Percentiles rank a stretch among this genome's conserved stretches.
These are phyloP conservation scores for Cyberlindnera maritima DNA, from an alignment of 805 yeast species.

Conservation along the genomic window DNA sequence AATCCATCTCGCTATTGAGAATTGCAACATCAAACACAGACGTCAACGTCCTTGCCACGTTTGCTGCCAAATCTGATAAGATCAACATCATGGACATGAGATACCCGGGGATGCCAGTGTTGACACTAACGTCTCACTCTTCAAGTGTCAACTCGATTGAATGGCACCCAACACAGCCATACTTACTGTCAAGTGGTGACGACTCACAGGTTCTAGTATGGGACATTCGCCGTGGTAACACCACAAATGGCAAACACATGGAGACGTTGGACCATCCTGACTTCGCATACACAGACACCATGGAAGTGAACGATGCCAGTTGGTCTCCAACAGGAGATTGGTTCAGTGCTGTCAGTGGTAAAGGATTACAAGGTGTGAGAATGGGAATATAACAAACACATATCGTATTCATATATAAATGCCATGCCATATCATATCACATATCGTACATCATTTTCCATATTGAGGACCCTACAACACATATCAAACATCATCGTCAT, in stretches of 20 bases:
- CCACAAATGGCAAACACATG: slow-evolving; percentile 2
- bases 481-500: slow-evolving; percentile 52
- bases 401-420: not conserved
- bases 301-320: slow-evolving; percentile 73
- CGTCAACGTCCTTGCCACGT: slow-evolving; percentile 78
- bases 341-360: slow-evolving; percentile 59
- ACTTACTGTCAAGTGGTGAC: slow-evolving; percentile 63
- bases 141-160: slow-evolving; percentile 67
- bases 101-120: slow-evolving; percentile 79
- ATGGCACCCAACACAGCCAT: slow-evolving; percentile 81
- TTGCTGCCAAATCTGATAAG: slow-evolving; percentile 65
- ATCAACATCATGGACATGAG: slow-evolving; percentile 79
- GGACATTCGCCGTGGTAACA: slow-evolving; percentile 41
- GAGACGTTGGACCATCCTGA: slow-evolving; percentile 27
- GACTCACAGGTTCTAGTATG: slow-evolving; percentile 72
- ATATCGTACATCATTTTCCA: too few species aligned
- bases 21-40: slow-evolving; percentile 78
- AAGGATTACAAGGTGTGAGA: slow-evolving; percentile 35
- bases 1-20: slow-evolving; percentile 51
- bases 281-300: slow-evolving; percentile 55
- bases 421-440: too few species aligned
- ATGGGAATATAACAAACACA: not conserved
- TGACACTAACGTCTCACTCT: slow-evolving; percentile 64
- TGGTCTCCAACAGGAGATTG: slow-evolving; percentile 77
- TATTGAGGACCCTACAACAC: too few species aligned